phyloP scores from a whole-genome alignment of 2,329 filamentous ascomycete genomes.

The Apiospora pterosperma region DNA sequence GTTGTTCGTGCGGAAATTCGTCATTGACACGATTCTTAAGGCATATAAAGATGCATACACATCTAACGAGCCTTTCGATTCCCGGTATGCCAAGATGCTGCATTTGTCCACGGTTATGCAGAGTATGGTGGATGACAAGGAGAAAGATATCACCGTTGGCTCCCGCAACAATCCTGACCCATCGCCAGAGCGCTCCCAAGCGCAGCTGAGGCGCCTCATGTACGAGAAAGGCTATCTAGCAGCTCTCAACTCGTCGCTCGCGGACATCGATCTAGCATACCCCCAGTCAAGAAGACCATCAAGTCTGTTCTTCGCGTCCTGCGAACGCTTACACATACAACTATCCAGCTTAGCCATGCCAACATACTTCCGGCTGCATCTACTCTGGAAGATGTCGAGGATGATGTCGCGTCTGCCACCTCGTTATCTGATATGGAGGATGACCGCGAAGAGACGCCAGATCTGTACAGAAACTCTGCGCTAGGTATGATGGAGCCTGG shows the following conservation, averaged over 20 bases:
- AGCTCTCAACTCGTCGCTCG: conserved; percentile 84
- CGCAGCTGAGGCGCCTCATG: conserved; percentile 90
- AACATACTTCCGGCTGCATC: conserved; percentile 68
- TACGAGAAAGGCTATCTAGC: conserved; percentile 96
- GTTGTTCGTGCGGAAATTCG: conserved; percentile 89
- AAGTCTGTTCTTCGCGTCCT: conserved; percentile 94
- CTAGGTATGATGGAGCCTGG: conserved; percentile 89
- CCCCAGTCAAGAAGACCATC: conserved; percentile 90
- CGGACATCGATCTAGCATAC: conserved; percentile 93
- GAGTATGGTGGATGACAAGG: conserved; percentile 80
- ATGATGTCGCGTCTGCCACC: conserved; percentile 82
- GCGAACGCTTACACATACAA: conserved; percentile 81
- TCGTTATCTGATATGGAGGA: conserved; percentile 87
- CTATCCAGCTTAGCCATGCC: conserved; percentile 77
- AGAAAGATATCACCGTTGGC: conserved; percentile 50
- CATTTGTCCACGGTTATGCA: conserved; percentile 89
- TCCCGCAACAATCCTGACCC: conserved; percentile 28
- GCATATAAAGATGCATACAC: conserved; percentile 84
- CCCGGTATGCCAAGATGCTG: conserved; percentile 84
- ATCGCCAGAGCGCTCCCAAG: conserved; percentile 57
- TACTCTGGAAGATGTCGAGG: conserved; percentile 68
- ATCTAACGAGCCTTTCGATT: conserved; percentile 76
- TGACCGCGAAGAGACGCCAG: conserved; percentile 89
- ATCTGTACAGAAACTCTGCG: conserved; percentile 94
- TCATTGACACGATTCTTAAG: conserved; percentile 87